Conservation (phyloP, 176 grass and related monocot genomes). For the Eleusine coracana region DNA sequence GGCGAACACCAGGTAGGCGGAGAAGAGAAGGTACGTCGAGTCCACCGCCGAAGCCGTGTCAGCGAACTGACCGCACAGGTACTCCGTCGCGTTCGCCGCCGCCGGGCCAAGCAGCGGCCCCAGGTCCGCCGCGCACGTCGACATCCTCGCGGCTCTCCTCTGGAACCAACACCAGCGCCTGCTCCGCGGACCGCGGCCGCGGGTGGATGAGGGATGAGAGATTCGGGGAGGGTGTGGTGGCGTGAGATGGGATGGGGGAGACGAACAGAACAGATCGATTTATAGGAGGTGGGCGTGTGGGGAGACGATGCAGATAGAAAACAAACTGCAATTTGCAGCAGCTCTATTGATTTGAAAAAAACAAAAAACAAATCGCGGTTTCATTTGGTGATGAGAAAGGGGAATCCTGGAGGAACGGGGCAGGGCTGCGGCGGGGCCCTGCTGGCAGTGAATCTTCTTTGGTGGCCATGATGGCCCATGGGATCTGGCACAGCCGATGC, state of each 20-base stretch:
- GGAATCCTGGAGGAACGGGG: background rate
- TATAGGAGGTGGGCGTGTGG: constrained; percentile 8
- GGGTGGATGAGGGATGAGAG: background rate
- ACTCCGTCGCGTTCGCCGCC: constrained; percentile 65
- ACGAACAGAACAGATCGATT: constrained; percentile 29
- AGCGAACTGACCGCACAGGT: constrained; percentile 64
- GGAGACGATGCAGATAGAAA: background rate
- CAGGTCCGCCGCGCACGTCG: constrained; percentile 71
- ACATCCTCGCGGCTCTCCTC: constrained; percentile 40
- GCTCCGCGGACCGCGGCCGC: background rate
- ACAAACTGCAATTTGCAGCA: background rate
- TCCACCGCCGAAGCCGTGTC: constrained; percentile 77
- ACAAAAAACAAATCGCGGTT: background rate
- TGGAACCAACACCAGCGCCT: background rate
- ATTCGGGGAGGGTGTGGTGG: constrained; percentile 20
- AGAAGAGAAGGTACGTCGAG: constrained; percentile 97
- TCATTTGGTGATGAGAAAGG: background rate
- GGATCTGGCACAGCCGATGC: background rate
- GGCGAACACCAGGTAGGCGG: constrained; percentile 90
- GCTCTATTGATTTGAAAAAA: background rate
- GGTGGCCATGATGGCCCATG: background rate
- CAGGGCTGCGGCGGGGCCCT: background rate
- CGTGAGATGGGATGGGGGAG: background rate
- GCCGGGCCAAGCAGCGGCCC: constrained; percentile 63
- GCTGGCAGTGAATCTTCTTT: constrained; percentile 40